A percentile compares a stretch with the other conserved stretches of the same genome.
These are phyloP conservation scores for Sesbania bispinosa DNA, from an alignment of 306 rosid genomes.

Conservation along the genomic window DNA sequence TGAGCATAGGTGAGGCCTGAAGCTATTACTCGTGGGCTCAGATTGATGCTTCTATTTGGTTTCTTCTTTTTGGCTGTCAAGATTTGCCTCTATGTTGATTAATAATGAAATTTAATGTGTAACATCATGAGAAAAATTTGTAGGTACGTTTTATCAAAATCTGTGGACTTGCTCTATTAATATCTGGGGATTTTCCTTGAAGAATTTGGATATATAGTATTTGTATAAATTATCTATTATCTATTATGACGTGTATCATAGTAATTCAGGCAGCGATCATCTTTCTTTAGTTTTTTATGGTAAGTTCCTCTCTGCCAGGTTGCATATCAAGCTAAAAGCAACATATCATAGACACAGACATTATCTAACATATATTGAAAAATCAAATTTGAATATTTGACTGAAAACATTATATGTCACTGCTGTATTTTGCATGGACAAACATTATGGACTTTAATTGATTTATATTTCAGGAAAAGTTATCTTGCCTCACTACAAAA, in stretches of 20 bases:
- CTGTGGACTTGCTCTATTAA: not conserved
- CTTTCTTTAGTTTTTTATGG: slow-evolving; percentile 6
- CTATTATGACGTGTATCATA: not conserved
- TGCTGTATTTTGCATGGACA: not conserved
- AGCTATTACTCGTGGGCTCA: slow-evolving; percentile 17
- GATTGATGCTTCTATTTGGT: slow-evolving; percentile 22
- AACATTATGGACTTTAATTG: slow-evolving; percentile 17
- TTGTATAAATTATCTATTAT: not conserved
- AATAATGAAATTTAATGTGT: slow-evolving; percentile 16
- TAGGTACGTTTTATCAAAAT: not conserved
- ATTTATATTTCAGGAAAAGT: slow-evolving; percentile 39
- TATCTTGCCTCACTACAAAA: slow-evolving; percentile 38
- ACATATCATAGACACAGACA: not conserved
- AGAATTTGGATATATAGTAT: slow-evolving; percentile 6
- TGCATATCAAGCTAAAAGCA: slow-evolving; percentile 23
- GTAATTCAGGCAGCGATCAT: slow-evolving; percentile 1
- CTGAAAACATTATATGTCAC: slow-evolving; percentile 18
- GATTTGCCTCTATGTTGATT: slow-evolving; percentile 12
- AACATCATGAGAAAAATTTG: not conserved
- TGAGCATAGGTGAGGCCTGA: slow-evolving; percentile 67
- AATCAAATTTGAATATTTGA: not conserved
- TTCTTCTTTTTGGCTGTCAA: slow-evolving; percentile 6
- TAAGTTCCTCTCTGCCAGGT: slow-evolving; percentile 3
- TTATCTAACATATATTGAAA: slow-evolving; percentile 4
- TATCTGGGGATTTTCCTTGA: slow-evolving; percentile 1